phyloP scores from a whole-genome alignment of 83 land plant genomes.

The Picea mariana region DNA sequence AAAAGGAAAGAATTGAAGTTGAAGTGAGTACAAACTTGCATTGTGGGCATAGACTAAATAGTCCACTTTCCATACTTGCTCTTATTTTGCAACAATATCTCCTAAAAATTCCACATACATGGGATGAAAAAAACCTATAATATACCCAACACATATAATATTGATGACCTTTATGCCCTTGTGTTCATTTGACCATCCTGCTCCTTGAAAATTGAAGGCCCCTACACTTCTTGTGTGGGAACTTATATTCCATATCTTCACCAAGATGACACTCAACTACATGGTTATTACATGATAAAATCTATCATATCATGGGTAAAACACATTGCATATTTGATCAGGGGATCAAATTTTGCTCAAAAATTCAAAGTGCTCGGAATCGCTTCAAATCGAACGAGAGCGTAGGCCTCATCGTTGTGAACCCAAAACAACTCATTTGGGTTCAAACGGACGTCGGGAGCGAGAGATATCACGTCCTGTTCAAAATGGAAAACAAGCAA shows the following conservation, averaged over 20 bases:
- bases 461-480: no score
- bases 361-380: no score
- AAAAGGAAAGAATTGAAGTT: no score
- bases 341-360: no score
- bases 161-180: conserved; percentile 22
- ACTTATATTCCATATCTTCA: conserved; percentile 94
- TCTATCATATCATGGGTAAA: no score
- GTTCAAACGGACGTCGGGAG: no score
- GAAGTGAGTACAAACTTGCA: conserved; percentile 12
- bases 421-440: no score
- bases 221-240: conserved; percentile 73
- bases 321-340: background rate
- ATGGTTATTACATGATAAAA: background rate
- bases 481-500: no score
- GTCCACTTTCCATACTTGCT: conserved; percentile 50
- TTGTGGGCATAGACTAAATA: conserved; percentile 44
- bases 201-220: conserved; percentile 90
- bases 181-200: conserved; percentile 52
- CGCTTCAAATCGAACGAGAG: no score
- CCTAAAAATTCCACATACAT: conserved; percentile 34
- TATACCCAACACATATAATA: background rate
- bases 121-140: conserved; percentile 31
- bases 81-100: conserved; percentile 20
- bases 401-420: no score
- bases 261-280: conserved; percentile 37